These are phyloP conservation scores for Diaporthe helianthi DNA, from an alignment of 2,329 filamentous ascomycete species.

Conservation along the genomic window DNA sequence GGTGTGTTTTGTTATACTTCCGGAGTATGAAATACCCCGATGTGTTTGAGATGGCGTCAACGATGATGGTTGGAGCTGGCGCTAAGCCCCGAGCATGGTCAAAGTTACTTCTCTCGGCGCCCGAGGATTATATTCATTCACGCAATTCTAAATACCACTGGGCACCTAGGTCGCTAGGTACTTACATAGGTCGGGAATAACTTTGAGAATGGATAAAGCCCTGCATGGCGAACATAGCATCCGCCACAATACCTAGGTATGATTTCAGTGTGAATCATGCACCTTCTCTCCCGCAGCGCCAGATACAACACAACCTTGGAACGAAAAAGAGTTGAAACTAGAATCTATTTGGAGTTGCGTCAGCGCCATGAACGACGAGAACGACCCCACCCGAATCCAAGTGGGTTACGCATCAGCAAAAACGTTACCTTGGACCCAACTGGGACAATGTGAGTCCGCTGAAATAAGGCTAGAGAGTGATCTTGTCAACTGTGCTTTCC, in stretches of 20 bases:
- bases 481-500: not conserved
- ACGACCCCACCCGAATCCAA: not conserved
- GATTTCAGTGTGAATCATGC: too few relatives aligned
- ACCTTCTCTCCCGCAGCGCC: not conserved
- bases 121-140: not conserved
- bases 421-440: not conserved
- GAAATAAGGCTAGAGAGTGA: not conserved
- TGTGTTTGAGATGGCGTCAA: not conserved
- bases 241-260: too few relatives aligned
- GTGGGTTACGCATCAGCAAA: not conserved
- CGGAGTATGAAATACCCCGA: not conserved
- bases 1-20: too few relatives aligned
- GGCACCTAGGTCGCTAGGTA: too few relatives aligned
- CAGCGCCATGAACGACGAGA: not conserved
- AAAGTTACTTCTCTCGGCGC: not conserved
- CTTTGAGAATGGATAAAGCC: not conserved
- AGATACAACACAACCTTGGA: not conserved
- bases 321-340: not conserved
- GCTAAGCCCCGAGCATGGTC: not conserved
- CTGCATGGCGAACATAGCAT: not conserved
- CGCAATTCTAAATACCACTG: too few relatives aligned
- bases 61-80: too few relatives aligned
- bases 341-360: not conserved
- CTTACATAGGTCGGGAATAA: too few relatives aligned
- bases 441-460: not conserved